Evolutionary conservation across 495 filamentous ascomycete species (phyloP), one percentile per base, ranked within the genome.

Genomic region (Trichocladium uniseriatum): DNA sequence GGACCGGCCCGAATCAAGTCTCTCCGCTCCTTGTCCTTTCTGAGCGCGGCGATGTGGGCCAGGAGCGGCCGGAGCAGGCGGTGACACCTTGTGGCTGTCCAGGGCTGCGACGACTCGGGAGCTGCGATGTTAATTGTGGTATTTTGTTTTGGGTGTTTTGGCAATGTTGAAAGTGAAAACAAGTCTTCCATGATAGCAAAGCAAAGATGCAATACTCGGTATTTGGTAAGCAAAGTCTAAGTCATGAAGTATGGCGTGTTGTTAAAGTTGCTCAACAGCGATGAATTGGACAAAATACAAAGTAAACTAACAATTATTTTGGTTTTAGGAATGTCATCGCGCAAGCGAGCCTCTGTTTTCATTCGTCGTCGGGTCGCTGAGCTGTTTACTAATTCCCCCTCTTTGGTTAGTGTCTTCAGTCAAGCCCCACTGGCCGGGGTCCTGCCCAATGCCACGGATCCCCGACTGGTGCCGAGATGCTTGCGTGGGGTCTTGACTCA

Each of bases 11-110:
- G 3, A 3, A 13, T 18, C 20, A 38, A 24, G 6, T 27, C 16
- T 10, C 32, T 49, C 7, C 54, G 48, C 32, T 46, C 52, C 37
- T 49, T 58, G 9, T 72, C 67, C 37, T 72, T 79, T 38, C 68
- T 69, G 13, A 80, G 60, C 8, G 73, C 67, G 48, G 70, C 57
- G 18, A 82, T 69, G 28, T 75, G 71, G 16, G 74, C 71, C 18
- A 75, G 61, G 20, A 82, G 58, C 14, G 76, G 76, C 24, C 78
- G 70, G 19, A 82, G 64, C 6, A 82, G 63, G 10, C 77, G 70
- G 45, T 77, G 68, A 42, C 79, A 82, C 49, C 76, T 58, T 15
- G 76, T 71, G 8, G 77, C 66, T 6, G 75, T 80, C 79, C 79
- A 81, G 24, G 70, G 65, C 43, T 58, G 54, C 5, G 56, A 3